Percentiles rank a stretch among this genome's conserved stretches.
Evolutionary conservation across 2,329 filamentous ascomycete species (phyloP).

Genomic region (Claviceps arundinis): DNA sequence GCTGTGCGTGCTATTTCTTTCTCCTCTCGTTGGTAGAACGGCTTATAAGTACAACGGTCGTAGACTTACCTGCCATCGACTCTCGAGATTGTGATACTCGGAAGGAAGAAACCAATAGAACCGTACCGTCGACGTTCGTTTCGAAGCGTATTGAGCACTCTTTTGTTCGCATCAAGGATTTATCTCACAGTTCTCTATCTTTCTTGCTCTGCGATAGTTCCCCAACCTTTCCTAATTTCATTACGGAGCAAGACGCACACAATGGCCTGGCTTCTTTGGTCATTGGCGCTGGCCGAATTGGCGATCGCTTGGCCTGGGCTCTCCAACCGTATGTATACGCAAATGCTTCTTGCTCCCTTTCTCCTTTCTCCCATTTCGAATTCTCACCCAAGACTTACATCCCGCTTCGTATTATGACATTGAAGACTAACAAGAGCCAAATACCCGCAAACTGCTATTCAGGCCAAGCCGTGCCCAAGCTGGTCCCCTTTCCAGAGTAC

Average conservation of each 20-base stretch:
- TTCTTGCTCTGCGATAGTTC: neutral
- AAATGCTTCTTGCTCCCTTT: neutral
- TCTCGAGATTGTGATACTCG: too few species aligned
- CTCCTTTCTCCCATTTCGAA: neutral
- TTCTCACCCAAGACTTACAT: neutral
- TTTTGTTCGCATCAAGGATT: too few species aligned
- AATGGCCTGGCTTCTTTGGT: neutral
- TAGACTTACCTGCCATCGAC: too few species aligned
- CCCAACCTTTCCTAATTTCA: too few species aligned
- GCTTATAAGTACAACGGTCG: too few species aligned
- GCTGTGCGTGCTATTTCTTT: too few species aligned
- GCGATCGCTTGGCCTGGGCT: neutral
- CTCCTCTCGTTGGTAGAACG: too few species aligned
- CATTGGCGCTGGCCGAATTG: neutral
- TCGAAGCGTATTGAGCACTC: too few species aligned
- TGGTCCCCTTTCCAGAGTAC: conserved; percentile 2
- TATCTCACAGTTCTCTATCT: neutral
- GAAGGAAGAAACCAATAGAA: too few species aligned
- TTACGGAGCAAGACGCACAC: neutral
- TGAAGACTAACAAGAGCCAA: neutral
- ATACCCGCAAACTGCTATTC: neutral
- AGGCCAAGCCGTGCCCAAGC: conserved; percentile 1
- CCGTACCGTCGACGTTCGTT: too few species aligned
- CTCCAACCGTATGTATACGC: neutral
- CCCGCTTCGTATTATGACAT: neutral